phyloP scores from a whole-genome alignment of 495 filamentous ascomycete species.

The Rhizodiscina lignyota region DNA sequence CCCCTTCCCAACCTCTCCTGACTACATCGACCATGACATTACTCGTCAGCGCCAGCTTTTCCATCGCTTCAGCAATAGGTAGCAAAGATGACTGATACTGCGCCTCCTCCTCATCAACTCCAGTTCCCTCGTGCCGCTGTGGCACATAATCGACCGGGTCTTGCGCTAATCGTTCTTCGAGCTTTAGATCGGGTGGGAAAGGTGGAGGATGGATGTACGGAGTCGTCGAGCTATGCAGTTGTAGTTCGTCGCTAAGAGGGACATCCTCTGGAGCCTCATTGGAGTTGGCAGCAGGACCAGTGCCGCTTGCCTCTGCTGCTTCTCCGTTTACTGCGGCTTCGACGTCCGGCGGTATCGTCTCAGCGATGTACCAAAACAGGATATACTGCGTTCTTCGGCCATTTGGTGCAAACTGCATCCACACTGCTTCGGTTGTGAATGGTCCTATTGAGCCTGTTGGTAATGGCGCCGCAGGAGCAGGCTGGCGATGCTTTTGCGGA shows the following conservation, averaged over 20 bases:
- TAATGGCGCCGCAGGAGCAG: slow-evolving; percentile 11
- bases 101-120: slow-evolving; percentile 28
- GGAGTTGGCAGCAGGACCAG: neutral
- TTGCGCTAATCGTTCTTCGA: slow-evolving; percentile 20
- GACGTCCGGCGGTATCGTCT: slow-evolving; percentile 27
- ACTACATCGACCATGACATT: slow-evolving; percentile 25
- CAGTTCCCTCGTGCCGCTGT: slow-evolving; percentile 23
- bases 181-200: slow-evolving; percentile 18
- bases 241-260: slow-evolving; percentile 4
- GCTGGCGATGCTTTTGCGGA: slow-evolving; percentile 25
- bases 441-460: slow-evolving; percentile 4
- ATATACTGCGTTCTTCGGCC: slow-evolving; percentile 22
- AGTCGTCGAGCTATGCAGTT: slow-evolving; percentile 4
- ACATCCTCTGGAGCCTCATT: neutral
- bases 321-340: slow-evolving; percentile 12
- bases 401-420: slow-evolving; percentile 24
- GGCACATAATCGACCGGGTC: slow-evolving; percentile 26
- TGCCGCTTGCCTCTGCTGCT: neutral
- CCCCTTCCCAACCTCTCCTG: slow-evolving; percentile 27
- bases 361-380: slow-evolving; percentile 32
- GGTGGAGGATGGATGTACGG: slow-evolving; percentile 14
- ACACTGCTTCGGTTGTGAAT: slow-evolving; percentile 25
- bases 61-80: slow-evolving; percentile 23
- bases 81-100: slow-evolving; percentile 25
- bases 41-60: slow-evolving; percentile 18